Evolutionary conservation across 805 yeast species (phyloP).

Genomic region (Starmerella floricola): DNA sequence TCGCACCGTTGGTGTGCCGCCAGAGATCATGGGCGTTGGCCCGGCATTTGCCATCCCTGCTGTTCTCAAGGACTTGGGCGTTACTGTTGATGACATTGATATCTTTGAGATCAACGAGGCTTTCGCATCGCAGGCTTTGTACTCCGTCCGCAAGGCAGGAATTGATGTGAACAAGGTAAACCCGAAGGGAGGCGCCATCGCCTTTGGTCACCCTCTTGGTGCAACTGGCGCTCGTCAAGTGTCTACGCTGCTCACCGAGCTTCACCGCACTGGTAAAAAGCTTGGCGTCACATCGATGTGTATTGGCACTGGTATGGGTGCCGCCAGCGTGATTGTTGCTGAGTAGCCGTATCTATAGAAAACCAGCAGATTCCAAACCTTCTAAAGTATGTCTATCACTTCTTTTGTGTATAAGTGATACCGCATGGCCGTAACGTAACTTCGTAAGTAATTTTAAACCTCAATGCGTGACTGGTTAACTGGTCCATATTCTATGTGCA

Average conservation of each 20-base stretch:
- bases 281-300: conserved; percentile 93
- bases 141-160: conserved; percentile 51
- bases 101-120: conserved; percentile 91
- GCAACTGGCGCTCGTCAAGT: conserved; percentile 87
- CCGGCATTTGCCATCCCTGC: conserved; percentile 93
- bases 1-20: conserved; percentile 84
- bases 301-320: conserved; percentile 98
- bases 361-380: no score
- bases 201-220: conserved; percentile 88
- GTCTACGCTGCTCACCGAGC: conserved; percentile 73
- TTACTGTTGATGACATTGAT: conserved; percentile 52
- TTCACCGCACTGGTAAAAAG: conserved; percentile 52
- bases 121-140: conserved; percentile 88
- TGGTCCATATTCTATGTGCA: no score
- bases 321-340: conserved; percentile 73
- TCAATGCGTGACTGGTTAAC: no score
- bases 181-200: conserved; percentile 94
- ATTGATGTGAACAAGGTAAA: conserved; percentile 64
- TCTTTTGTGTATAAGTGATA: no score
- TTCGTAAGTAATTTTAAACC: no score
- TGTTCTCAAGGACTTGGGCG: conserved; percentile 49
- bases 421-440: no score
- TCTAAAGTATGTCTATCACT: no score
- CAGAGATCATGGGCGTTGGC: conserved; percentile 95
- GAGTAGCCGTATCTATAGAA: conserved; percentile 37